Conservation (phyloP, 345 rosid genomes). For the Abelmoschus esculentus region DNA sequence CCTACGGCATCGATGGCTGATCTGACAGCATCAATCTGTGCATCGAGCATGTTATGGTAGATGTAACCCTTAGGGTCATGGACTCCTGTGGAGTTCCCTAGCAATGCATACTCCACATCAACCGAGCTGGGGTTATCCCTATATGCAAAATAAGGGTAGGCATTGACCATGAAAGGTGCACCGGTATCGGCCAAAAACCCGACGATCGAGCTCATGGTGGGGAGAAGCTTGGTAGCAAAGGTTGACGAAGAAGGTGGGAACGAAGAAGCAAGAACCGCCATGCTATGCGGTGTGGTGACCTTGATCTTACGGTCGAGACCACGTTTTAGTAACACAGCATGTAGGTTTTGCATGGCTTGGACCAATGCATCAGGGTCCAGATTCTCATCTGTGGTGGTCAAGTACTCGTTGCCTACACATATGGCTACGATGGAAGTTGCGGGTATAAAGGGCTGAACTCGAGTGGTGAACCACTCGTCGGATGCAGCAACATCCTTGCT, state of each 20-base stretch:
- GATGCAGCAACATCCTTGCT: conserved; percentile 38
- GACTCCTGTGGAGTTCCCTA: conserved; percentile 41
- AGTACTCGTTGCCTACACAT: conserved; percentile 52
- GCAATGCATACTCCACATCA: conserved; percentile 44
- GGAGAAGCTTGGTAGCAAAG: conserved; percentile 38
- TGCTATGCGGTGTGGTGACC: conserved; percentile 55
- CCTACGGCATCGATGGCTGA: conserved; percentile 49
- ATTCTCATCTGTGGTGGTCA: conserved; percentile 37
- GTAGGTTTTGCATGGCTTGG: conserved; percentile 55
- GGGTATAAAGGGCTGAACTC: conserved; percentile 50
- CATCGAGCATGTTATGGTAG: conserved; percentile 55
- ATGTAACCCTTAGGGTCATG: conserved; percentile 46
- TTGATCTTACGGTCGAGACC: conserved; percentile 62
- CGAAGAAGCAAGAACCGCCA: conserved; percentile 53
- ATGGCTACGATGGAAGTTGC: conserved; percentile 49
- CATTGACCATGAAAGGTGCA: conserved; percentile 56
- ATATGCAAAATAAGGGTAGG: conserved; percentile 64
- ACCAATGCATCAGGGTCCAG: conserved; percentile 34
- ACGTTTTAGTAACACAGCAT: conserved; percentile 32
- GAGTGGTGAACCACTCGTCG: conserved; percentile 42
- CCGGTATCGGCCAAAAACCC: conserved; percentile 44
- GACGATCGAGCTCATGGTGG: conserved; percentile 43
- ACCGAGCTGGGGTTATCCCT: conserved; percentile 39
- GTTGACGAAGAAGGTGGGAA: conserved; percentile 57
- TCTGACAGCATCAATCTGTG: conserved; percentile 53